These are phyloP conservation scores for Balamuthia mandrillaris DNA, from an alignment of 208 protist genomes.

Conservation along the genomic window DNA sequence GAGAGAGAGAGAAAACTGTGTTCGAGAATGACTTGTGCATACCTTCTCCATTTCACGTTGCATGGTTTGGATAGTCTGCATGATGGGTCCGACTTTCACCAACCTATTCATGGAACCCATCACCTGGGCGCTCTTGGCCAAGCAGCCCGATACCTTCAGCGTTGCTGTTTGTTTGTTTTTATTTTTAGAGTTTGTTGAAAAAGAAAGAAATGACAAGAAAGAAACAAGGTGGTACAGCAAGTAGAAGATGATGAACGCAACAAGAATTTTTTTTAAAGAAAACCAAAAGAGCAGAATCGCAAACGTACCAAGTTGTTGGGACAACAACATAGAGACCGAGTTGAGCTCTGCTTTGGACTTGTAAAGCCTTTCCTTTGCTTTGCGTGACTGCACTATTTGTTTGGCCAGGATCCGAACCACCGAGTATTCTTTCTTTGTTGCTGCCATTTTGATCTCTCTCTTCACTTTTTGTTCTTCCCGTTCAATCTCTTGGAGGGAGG, in stretches of 20 bases:
- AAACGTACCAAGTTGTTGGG: not conserved
- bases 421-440: not conserved
- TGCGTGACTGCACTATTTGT: conserved; percentile 30
- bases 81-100: not conserved
- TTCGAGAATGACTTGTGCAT: not conserved
- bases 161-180: not conserved
- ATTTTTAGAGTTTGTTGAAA: too few relatives aligned
- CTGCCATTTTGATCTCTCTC: not conserved
- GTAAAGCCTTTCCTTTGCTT: conserved; percentile 16
- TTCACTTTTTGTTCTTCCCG: conserved; percentile 15
- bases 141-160: not conserved
- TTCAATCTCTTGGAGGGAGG: not conserved
- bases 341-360: conserved; percentile 25
- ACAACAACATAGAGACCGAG: not conserved
- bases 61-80: conserved; percentile 20
- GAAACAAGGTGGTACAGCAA: not conserved
- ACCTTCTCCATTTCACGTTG: conserved; percentile 25
- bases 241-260: not conserved
- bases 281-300: not conserved
- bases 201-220: too few relatives aligned
- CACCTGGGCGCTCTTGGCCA: conserved; percentile 15
- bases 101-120: conserved; percentile 8
- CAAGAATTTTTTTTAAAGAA: not conserved
- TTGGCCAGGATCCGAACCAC: not conserved
- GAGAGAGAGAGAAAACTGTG: not conserved